These are phyloP conservation scores for Zanthoxylum bungeanum DNA, from an alignment of 345 rosid genomes.

Conservation along the genomic window DNA sequence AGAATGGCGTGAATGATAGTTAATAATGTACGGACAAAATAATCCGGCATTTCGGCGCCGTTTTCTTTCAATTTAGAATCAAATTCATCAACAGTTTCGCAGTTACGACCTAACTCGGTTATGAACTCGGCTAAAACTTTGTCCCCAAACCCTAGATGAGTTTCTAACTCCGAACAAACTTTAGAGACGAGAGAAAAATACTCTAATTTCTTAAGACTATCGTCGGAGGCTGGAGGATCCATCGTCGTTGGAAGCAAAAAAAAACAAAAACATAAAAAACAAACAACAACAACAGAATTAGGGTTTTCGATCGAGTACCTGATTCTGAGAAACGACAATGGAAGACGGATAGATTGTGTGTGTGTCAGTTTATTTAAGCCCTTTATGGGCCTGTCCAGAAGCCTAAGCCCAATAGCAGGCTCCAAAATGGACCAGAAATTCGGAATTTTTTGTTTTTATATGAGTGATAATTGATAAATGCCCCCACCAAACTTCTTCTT, in stretches of 20 bases:
- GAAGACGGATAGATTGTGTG: no score
- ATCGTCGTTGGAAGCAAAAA: not conserved
- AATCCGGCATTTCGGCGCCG: slow-evolving; percentile 91
- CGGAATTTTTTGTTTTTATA: no score
- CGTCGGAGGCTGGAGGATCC: slow-evolving; percentile 15
- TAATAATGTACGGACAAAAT: slow-evolving; percentile 72
- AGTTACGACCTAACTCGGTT: slow-evolving; percentile 59
- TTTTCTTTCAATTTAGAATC: slow-evolving; percentile 62
- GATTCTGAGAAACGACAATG: no score
- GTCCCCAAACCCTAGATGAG: slow-evolving; percentile 70
- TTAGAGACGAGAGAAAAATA: slow-evolving; percentile 75
- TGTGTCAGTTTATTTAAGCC: no score
- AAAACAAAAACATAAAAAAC: no score
- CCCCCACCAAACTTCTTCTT: no score
- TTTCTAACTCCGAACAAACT: slow-evolving; percentile 76
- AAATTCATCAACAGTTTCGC: slow-evolving; percentile 67
- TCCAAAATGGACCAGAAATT: not conserved
- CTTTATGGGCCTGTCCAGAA: no score
- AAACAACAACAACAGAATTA: no score
- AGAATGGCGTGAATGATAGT: slow-evolving; percentile 81
- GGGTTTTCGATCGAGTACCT: slow-evolving; percentile 5
- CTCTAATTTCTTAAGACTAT: slow-evolving; percentile 48
- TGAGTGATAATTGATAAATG: no score
- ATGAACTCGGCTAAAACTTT: slow-evolving; percentile 78
- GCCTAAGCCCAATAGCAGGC: no score